Evolutionary conservation across 768 basidiomycete species (phyloP).

Genomic region (Plicaturopsis crispa): DNA sequence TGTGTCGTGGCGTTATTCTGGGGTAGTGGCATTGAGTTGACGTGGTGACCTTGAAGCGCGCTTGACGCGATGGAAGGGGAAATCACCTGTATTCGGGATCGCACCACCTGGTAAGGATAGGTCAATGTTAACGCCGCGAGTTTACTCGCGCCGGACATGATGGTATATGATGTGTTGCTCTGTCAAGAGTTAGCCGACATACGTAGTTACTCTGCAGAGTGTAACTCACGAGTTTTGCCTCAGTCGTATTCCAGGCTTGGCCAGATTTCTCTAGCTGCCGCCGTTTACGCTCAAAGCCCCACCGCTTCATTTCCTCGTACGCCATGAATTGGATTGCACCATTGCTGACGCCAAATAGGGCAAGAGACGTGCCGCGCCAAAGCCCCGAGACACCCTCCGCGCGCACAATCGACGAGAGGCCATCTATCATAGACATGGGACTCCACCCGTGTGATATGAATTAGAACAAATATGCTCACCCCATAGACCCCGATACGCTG

Average conservation of each 20-base stretch:
- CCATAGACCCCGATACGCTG: slow-evolving; percentile 74
- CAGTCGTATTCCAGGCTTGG: slow-evolving; percentile 55
- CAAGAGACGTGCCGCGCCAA: slow-evolving; percentile 82
- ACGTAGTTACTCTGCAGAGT: neutral
- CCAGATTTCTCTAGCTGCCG: slow-evolving; percentile 55
- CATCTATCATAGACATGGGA: slow-evolving; percentile 35
- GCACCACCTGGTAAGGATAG: slow-evolving; percentile 96
- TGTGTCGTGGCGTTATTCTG: slow-evolving; percentile 62
- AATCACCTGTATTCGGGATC: slow-evolving; percentile 83
- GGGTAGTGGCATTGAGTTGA: slow-evolving; percentile 2
- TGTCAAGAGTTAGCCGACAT: slow-evolving; percentile 21
- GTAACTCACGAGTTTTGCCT: slow-evolving; percentile 77
- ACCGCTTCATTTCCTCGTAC: slow-evolving; percentile 92
- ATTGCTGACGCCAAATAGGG: slow-evolving; percentile 88
- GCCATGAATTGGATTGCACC: slow-evolving; percentile 94
- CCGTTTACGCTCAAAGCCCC: slow-evolving; percentile 77
- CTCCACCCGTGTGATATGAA: neutral
- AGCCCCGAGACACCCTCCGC: slow-evolving; percentile 75
- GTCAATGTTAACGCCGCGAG: slow-evolving; percentile 75
- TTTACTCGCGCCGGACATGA: slow-evolving; percentile 91
- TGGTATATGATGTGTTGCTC: slow-evolving; percentile 87
- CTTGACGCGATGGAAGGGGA: slow-evolving; percentile 3
- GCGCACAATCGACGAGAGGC: slow-evolving; percentile 60
- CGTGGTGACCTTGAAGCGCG: no score
- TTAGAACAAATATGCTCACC: slow-evolving; percentile 35